phyloP scores from a whole-genome alignment of 257 asterid genomes.

The Paraleonurus japonicus region DNA sequence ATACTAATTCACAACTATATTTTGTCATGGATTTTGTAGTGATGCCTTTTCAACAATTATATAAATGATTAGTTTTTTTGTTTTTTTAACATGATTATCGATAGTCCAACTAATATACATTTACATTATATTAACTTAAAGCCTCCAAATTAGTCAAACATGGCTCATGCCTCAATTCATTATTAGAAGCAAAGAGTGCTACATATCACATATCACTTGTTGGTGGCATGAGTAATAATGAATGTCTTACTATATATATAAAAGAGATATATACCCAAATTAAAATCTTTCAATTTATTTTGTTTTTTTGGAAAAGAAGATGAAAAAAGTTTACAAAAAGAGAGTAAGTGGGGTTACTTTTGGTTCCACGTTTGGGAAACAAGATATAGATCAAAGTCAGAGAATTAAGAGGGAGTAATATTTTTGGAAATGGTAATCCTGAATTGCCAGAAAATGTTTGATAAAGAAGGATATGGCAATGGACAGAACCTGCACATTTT shows the following conservation, averaged over 20 bases:
- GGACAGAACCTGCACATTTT: constrained; percentile 32
- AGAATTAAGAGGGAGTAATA: constrained; percentile 24
- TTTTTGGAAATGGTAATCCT: constrained; percentile 33
- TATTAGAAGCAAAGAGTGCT: constrained; percentile 34
- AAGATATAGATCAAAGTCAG: constrained; percentile 33
- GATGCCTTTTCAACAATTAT: no score
- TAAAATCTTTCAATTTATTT: background rate
- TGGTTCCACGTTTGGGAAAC: constrained; percentile 41
- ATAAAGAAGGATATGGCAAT: constrained; percentile 24
- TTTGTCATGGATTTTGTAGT: no score
- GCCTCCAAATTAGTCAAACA: constrained; percentile 23
- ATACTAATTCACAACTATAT: no score
- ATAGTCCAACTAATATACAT: background rate
- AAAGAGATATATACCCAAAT: background rate
- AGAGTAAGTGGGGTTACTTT: constrained; percentile 16
- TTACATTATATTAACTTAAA: background rate
- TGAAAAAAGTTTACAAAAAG: background rate
- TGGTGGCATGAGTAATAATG: constrained; percentile 37
- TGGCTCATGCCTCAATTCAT: constrained; percentile 12
- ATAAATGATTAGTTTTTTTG: no score
- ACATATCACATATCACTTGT: constrained; percentile 26
- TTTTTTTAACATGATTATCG: background rate
- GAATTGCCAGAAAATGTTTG: constrained; percentile 34
- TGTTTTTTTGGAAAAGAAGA: background rate
- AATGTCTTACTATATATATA: constrained; percentile 10